A percentile compares a stretch with the other conserved stretches of the same genome.
Evolutionary conservation across 2,329 filamentous ascomycete species (phyloP).

Genomic region (Clathrospora elynae): DNA sequence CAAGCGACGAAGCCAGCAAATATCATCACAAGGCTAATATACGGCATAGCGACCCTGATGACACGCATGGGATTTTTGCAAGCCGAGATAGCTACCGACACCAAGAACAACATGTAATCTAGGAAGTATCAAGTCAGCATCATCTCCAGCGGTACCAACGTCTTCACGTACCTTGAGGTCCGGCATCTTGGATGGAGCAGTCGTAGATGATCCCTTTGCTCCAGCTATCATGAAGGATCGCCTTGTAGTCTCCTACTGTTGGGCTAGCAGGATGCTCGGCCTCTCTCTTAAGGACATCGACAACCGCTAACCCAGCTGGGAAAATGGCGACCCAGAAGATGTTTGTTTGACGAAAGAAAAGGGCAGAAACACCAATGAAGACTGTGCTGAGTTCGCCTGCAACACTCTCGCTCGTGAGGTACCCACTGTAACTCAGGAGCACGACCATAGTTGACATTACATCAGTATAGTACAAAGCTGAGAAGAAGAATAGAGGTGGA

Average conservation of each 20-base stretch:
- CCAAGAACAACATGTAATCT: constrained; percentile 43
- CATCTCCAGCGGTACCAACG: too few species aligned
- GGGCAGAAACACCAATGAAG: constrained; percentile 66
- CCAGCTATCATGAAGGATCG: constrained; percentile 29
- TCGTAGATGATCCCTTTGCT: constrained; percentile 30
- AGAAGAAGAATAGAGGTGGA: constrained; percentile 94
- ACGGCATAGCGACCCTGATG: constrained; percentile 53
- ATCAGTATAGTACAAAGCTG: constrained; percentile 93
- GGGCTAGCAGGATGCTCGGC: background rate
- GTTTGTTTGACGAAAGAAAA: constrained; percentile 90
- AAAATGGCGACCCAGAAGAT: constrained; percentile 92
- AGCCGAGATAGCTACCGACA: constrained; percentile 68
- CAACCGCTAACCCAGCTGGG: constrained; percentile 61
- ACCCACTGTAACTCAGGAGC: constrained; percentile 67
- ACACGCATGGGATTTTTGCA: constrained; percentile 51
- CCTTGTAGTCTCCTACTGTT: constrained; percentile 1
- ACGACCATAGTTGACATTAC: constrained; percentile 79
- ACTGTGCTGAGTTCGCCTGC: constrained; percentile 24
- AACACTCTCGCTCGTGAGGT: constrained; percentile 41
- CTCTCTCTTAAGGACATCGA: constrained; percentile 35
- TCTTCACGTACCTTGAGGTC: constrained; percentile 26
- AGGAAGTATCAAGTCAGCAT: constrained; percentile 6
- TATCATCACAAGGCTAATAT: constrained; percentile 64
- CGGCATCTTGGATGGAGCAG: constrained; percentile 27
- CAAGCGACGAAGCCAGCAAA: constrained; percentile 79